phyloP scores from a whole-genome alignment of 2,329 filamentous ascomycete genomes.

The Aspergillus fumigatiaffinis region DNA sequence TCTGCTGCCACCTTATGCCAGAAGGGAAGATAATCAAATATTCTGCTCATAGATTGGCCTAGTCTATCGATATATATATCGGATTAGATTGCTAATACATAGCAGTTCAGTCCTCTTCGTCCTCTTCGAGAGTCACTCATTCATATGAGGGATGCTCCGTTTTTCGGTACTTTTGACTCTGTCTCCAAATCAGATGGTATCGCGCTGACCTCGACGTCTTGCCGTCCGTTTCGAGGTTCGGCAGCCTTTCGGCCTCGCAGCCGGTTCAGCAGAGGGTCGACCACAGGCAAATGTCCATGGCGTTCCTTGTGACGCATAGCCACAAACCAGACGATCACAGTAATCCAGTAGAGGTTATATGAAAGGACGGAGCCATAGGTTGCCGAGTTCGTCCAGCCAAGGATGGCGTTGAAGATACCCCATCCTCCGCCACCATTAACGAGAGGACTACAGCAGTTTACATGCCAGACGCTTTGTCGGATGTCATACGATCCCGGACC shows the following conservation, averaged over 20 bases:
- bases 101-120: too few species aligned
- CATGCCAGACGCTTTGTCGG: conserved; percentile 72
- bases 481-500: conserved; percentile 79
- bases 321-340: conserved; percentile 62
- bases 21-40: neutral
- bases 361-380: conserved; percentile 83
- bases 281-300: conserved; percentile 29
- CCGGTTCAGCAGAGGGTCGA: neutral
- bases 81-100: neutral
- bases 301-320: conserved; percentile 64
- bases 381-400: conserved; percentile 85
- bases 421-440: conserved; percentile 72
- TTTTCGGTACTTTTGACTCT: neutral
- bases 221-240: neutral
- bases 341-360: conserved; percentile 85
- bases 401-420: conserved; percentile 81
- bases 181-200: neutral
- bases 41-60: neutral
- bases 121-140: too few species aligned
- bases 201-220: neutral
- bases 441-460: conserved; percentile 76
- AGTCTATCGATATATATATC: neutral
- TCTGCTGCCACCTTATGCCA: neutral
- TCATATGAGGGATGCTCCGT: neutral
- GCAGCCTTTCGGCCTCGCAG: neutral